Evolutionary conservation across 805 yeast genomes (phyloP), one percentile per base, ranked within the genome.

Genomic region (Ogataea dorogensis): DNA sequence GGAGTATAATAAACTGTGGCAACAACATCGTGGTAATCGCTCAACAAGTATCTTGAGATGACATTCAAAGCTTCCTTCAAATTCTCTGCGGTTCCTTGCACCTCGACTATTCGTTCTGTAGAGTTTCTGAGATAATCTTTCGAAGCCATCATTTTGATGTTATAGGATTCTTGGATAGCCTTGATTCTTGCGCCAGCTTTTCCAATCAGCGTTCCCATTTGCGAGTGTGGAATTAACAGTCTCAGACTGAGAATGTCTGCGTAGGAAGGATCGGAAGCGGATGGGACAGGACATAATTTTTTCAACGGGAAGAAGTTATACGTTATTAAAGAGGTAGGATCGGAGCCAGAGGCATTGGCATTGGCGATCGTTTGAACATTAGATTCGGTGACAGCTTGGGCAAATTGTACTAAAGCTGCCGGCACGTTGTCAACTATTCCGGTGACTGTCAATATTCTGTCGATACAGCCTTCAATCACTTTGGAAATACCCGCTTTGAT

Each of bases 181-280:
- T 86, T 87, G 55, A 88, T 88, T 56, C 88, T 73, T 9, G 70
- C 65, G 35, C 96, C 96, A 43, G 76, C 84, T 40, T 83, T 77
- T 34, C 96, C 96, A 55, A 88, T 87, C 29, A 88, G 73, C 7
- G 94, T 79, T 24, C 96, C 95, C 77, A 87, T 79, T 58, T 86
- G 95, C 33, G 80, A 71, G 60, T 87, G 86, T 25, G 96, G 87
- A 41, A 87, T 71, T 44, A 88, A 67, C 29, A 88, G 67, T 54
- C 96, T 73, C 51, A 87, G 59, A 22, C 76, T 68, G 22, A 80
- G 67, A 28, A 73, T 68, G 8, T 76, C 75, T 18, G 71, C 71
- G 28, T 71, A 64, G 16, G 75, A 70, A 32, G 73, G 68, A 17
- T 76, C 78, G 27, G 71, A 71, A 19, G 72, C 64, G 17, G 70